phyloP scores from a whole-genome alignment of 768 basidiomycete species.

The Lactifluus echinatus region DNA sequence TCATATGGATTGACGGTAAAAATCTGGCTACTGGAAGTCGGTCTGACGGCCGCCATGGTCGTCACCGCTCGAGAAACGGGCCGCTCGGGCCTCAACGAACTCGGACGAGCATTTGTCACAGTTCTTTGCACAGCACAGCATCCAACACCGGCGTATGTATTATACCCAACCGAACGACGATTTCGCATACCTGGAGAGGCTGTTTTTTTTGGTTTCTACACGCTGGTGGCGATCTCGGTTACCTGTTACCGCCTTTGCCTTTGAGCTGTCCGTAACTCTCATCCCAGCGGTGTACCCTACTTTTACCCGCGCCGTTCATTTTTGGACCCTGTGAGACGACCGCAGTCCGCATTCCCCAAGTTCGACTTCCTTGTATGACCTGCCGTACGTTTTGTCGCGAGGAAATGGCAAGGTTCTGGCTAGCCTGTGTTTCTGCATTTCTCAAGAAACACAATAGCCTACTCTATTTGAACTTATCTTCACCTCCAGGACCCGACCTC shows the following conservation, averaged over 20 bases:
- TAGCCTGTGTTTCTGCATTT: not conserved
- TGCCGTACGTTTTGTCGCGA: not conserved
- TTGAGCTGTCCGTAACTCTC: not conserved
- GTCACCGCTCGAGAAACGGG: not conserved
- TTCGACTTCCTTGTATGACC: not conserved
- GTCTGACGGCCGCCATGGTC: conserved; percentile 2
- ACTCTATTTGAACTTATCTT: too few relatives aligned
- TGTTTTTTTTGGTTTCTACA: too few relatives aligned
- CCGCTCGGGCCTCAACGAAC: too few relatives aligned
- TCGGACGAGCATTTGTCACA: too few relatives aligned
- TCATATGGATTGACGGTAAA: conserved; percentile 65
- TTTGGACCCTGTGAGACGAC: not conserved
- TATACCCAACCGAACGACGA: too few relatives aligned
- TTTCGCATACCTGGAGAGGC: too few relatives aligned
- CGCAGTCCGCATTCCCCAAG: not conserved
- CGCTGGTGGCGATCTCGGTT: not conserved
- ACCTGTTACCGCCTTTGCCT: not conserved
- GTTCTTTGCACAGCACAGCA: too few relatives aligned
- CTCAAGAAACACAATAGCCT: not conserved
- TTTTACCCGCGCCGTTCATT: not conserved
- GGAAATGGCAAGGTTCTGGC: not conserved
- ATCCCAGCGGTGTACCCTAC: not conserved
- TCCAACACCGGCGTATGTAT: too few relatives aligned
- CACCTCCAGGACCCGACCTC: not conserved
- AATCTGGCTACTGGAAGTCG: conserved; percentile 27